Conservation (phyloP, 2,329 filamentous ascomycete genomes). For the Acephala macrosclerotiorum region DNA sequence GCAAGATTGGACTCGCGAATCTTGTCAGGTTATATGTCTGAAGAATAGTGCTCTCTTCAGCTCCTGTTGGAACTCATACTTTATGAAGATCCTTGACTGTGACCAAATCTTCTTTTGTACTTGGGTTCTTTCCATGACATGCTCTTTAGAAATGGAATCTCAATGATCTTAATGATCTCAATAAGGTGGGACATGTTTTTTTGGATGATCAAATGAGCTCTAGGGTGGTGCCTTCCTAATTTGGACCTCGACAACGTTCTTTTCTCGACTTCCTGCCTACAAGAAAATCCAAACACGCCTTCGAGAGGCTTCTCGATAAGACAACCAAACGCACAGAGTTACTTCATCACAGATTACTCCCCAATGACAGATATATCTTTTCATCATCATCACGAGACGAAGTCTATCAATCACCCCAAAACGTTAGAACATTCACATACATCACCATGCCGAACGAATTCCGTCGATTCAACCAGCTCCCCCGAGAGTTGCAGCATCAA, state of each 20-base stretch:
- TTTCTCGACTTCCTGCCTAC: neutral
- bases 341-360: neutral
- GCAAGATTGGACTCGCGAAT: no score
- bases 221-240: neutral
- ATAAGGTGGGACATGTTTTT: no score
- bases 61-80: no score
- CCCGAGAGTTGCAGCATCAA: neutral
- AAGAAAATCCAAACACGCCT: neutral
- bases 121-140: no score
- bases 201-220: neutral
- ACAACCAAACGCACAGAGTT: neutral
- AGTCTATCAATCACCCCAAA: neutral
- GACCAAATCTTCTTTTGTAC: no score
- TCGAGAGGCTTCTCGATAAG: no score
- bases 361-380: no score
- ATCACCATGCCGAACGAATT: neutral
- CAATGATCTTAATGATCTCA: no score
- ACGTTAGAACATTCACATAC: neutral
- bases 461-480: neutral
- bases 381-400: neutral
- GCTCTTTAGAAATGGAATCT: no score
- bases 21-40: no score
- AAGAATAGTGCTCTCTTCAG: no score
- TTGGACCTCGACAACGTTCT: neutral
- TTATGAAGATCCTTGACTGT: no score